A percentile compares a stretch with the other conserved stretches of the same genome.
phyloP scores from a whole-genome alignment of 805 yeast genomes.

The Spathaspora sp. region DNA sequence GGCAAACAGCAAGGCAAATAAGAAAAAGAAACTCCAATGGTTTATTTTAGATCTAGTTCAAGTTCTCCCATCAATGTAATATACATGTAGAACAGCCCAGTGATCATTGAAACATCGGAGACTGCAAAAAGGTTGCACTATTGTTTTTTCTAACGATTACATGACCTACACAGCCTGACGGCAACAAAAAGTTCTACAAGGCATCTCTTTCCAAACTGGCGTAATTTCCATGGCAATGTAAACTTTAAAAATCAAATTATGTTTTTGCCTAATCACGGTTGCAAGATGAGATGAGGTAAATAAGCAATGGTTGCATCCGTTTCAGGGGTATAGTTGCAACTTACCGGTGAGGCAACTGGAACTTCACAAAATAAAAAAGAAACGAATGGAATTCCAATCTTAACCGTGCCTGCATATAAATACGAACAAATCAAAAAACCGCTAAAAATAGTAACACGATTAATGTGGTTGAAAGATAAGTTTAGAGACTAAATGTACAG shows the following conservation, averaged over 20 bases:
- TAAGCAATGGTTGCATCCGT: background rate
- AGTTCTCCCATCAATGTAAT: background rate
- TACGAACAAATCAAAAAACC: background rate
- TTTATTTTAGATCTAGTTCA: background rate
- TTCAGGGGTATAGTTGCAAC: background rate
- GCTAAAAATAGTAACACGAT: background rate
- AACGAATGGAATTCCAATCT: background rate
- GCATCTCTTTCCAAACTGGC: too few relatives aligned
- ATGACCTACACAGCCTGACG: background rate
- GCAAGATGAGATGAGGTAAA: background rate
- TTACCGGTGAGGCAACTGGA: background rate
- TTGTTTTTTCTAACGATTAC: too few relatives aligned
- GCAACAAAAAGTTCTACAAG: background rate
- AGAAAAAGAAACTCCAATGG: background rate
- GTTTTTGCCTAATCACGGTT: background rate
- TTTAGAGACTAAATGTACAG: background rate
- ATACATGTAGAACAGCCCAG: too few relatives aligned
- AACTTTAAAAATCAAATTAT: too few relatives aligned
- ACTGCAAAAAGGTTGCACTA: background rate
- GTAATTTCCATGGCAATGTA: too few relatives aligned
- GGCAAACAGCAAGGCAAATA: background rate
- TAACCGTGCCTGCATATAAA: background rate
- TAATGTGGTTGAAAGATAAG: background rate
- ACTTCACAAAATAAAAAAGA: background rate
- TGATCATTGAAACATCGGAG: too few relatives aligned